Evolutionary conservation across 352 stramenopile genomes (phyloP).

Genomic region (Phytophthora meadii): DNA sequence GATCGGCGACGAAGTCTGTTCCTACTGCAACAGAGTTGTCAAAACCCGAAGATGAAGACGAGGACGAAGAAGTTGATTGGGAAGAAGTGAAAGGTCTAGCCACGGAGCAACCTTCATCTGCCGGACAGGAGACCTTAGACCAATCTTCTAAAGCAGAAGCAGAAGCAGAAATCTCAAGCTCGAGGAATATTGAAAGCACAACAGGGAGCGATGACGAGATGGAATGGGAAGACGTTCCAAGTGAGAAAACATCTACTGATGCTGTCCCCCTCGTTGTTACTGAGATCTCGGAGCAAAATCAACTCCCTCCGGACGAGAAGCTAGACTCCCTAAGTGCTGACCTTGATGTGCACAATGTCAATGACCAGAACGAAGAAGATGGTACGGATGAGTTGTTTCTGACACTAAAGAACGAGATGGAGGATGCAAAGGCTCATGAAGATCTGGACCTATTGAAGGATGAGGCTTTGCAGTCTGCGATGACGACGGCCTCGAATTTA

Average conservation of each 20-base stretch:
- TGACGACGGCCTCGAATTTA: slow-evolving; percentile 84
- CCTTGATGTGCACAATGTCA: slow-evolving; percentile 8
- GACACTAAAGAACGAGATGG: slow-evolving; percentile 71
- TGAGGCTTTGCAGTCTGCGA: slow-evolving; percentile 79
- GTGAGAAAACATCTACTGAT: background rate
- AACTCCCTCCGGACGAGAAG: slow-evolving; percentile 8
- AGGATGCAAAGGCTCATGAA: slow-evolving; percentile 73
- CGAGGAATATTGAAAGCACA: background rate
- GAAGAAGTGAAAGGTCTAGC: slow-evolving; percentile 19
- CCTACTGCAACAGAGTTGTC: background rate
- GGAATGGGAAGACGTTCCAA: slow-evolving; percentile 56
- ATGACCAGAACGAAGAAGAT: slow-evolving; percentile 12
- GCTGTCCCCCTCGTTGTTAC: too few relatives aligned
- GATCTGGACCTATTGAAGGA: slow-evolving; percentile 68
- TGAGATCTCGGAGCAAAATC: background rate
- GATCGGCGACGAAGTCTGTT: slow-evolving; percentile 35
- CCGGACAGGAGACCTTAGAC: background rate
- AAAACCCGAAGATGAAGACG: slow-evolving; percentile 31
- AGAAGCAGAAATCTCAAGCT: background rate
- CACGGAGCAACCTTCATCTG: background rate
- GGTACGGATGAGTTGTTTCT: slow-evolving; percentile 54
- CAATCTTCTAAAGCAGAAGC: background rate
- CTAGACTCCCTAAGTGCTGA: background rate
- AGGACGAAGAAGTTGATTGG: slow-evolving; percentile 56
- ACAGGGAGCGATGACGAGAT: slow-evolving; percentile 47